These are phyloP conservation scores for Magnaporthiopsis incrustans DNA, from an alignment of 2,329 filamentous ascomycete genomes.

Conservation along the genomic window DNA sequence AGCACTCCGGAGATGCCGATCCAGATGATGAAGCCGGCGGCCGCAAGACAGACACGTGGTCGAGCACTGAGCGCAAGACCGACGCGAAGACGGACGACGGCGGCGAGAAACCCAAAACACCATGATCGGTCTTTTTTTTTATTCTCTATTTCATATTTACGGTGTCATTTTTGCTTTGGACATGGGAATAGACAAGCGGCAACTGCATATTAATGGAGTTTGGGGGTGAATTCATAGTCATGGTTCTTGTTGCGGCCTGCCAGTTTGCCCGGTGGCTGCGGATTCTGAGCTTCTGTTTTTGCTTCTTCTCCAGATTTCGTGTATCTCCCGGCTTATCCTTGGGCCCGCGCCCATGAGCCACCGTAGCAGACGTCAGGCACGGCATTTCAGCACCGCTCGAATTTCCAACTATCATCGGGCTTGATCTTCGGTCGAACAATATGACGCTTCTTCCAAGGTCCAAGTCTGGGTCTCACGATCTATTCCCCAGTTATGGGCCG, in stretches of 20 bases:
- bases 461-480: too few species aligned
- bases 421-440: too few species aligned
- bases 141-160: neutral
- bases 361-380: too few species aligned
- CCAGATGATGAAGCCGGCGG: neutral
- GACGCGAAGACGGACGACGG: neutral
- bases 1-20: constrained; percentile 1
- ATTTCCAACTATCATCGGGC: too few species aligned
- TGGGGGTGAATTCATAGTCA: neutral
- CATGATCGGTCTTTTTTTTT: neutral
- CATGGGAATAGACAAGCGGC: too few species aligned
- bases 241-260: neutral
- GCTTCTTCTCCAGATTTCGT: neutral
- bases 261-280: neutral
- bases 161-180: neutral
- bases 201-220: neutral
- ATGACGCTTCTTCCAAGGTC: too few species aligned
- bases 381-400: too few species aligned
- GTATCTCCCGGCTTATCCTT: too few species aligned
- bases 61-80: constrained; percentile 4
- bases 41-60: neutral
- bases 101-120: neutral
- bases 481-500: too few species aligned
- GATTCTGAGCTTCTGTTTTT: neutral
- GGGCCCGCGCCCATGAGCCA: too few species aligned